Evolutionary conservation across 352 stramenopile genomes (phyloP).

Genomic region (Albugo laibachii): DNA sequence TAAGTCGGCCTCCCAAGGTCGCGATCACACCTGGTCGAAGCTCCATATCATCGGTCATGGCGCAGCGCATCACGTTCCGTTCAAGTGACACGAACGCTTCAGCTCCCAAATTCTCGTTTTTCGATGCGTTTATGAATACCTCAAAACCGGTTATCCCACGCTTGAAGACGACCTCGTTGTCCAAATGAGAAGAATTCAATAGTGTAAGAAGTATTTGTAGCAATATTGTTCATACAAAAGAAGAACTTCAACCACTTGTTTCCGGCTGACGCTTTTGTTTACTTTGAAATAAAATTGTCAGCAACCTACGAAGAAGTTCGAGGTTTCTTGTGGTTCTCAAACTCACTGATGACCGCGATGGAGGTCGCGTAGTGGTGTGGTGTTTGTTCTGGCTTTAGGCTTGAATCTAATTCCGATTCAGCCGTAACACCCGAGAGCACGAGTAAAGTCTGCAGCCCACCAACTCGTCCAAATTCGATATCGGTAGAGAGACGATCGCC

Average conservation of each 20-base stretch:
- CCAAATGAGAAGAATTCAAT: neutral
- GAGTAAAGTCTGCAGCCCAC: slow-evolving; percentile 47
- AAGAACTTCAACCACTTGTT: slow-evolving; percentile 8
- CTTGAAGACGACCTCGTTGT: slow-evolving; percentile 17
- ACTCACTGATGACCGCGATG: slow-evolving; percentile 48
- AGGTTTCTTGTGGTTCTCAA: slow-evolving; percentile 17
- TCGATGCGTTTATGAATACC: slow-evolving; percentile 61
- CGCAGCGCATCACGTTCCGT: no score
- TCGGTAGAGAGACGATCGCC: slow-evolving; percentile 63
- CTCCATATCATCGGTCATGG: no score
- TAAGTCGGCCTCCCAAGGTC: no score
- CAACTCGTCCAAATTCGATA: slow-evolving; percentile 63
- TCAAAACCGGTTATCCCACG: slow-evolving; percentile 18
- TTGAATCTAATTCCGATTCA: slow-evolving; percentile 23
- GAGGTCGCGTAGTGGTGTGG: slow-evolving; percentile 51
- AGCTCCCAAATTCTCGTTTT: slow-evolving; percentile 14
- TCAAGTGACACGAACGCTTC: no score
- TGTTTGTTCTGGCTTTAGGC: slow-evolving; percentile 20
- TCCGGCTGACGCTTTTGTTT: slow-evolving; percentile 1
- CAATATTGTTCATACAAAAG: slow-evolving; percentile 8
- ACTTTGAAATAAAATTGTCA: no score
- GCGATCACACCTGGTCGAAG: no score
- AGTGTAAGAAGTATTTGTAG: slow-evolving; percentile 1
- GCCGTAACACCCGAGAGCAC: slow-evolving; percentile 55
- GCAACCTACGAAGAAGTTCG: neutral